Percentiles rank a stretch among this genome's conserved stretches.
Conservation (phyloP, 805 yeast genomes). For the Helenozyma baotianmanensis region DNA sequence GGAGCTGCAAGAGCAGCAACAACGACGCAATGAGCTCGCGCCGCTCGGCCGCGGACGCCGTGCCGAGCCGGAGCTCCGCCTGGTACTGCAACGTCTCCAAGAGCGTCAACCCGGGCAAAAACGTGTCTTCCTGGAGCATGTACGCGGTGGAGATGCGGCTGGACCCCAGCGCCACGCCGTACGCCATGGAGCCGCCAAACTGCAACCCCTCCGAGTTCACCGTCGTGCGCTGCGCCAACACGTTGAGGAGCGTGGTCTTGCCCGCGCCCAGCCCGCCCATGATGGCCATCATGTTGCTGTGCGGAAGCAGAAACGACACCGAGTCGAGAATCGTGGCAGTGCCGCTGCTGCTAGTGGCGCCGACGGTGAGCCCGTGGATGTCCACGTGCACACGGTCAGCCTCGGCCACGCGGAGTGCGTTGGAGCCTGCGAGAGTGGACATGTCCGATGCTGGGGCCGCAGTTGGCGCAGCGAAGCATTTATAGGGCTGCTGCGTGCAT, state of each 20-base stretch:
- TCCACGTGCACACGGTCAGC: too few relatives aligned
- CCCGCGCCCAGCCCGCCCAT: slow-evolving; percentile 90
- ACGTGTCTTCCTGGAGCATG: slow-evolving; percentile 69
- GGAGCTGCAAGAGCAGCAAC: slow-evolving; percentile 59
- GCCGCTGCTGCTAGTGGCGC: too few relatives aligned
- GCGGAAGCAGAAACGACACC: slow-evolving; percentile 54
- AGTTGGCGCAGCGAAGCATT: too few relatives aligned
- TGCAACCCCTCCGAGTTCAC: slow-evolving; percentile 35
- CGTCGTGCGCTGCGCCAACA: slow-evolving; percentile 50
- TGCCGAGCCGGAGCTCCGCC: slow-evolving; percentile 64
- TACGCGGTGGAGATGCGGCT: slow-evolving; percentile 45
- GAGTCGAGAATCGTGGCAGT: slow-evolving; percentile 27
- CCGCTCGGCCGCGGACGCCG: slow-evolving; percentile 42
- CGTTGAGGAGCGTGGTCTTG: slow-evolving; percentile 73
- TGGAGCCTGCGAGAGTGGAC: too few relatives aligned
- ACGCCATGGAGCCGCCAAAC: slow-evolving; percentile 41
- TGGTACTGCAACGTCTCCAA: slow-evolving; percentile 66
- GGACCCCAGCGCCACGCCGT: slow-evolving; percentile 7
- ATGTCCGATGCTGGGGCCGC: too few relatives aligned
- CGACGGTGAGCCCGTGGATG: too few relatives aligned
- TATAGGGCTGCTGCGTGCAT: too few relatives aligned
- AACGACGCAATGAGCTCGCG: slow-evolving; percentile 51
- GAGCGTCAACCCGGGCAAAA: slow-evolving; percentile 68
- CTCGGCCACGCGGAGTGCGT: too few relatives aligned
- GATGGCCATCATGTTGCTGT: slow-evolving; percentile 68